phyloP scores from a whole-genome alignment of 1,284 basidiomycete genomes.

The Heterobasidion parviporum region DNA sequence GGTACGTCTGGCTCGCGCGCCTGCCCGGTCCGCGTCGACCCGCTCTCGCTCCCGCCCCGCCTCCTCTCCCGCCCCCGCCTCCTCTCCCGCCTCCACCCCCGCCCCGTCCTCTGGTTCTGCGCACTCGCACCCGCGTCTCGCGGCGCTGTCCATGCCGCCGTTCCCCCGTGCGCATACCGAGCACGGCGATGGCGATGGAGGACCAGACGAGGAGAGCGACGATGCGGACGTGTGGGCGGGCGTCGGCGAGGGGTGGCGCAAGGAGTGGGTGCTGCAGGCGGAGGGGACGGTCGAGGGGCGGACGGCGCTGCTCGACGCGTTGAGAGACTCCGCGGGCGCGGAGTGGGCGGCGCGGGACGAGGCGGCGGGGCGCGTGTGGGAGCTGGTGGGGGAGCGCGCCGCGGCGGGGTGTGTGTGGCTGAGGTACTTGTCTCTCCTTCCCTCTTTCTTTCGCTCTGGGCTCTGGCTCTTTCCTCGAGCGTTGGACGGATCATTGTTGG shows the following conservation, averaged over 20 bases:
- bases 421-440: slow-evolving; percentile 28
- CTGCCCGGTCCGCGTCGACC: slow-evolving; percentile 19
- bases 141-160: too few relatives aligned
- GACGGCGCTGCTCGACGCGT: slow-evolving; percentile 44
- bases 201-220: background rate
- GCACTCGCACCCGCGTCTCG: too few relatives aligned
- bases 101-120: too few relatives aligned
- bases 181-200: too few relatives aligned
- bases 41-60: too few relatives aligned
- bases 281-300: slow-evolving; percentile 66
- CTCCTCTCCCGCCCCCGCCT: too few relatives aligned
- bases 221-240: slow-evolving; percentile 26
- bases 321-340: slow-evolving; percentile 26
- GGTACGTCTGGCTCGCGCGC: slow-evolving; percentile 54
- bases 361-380: slow-evolving; percentile 37
- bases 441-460: too few relatives aligned
- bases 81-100: too few relatives aligned
- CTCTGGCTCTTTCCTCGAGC: too few relatives aligned
- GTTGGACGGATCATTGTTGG: too few relatives aligned
- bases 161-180: too few relatives aligned
- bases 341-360: background rate
- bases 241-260: slow-evolving; percentile 61
- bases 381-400: slow-evolving; percentile 53
- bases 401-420: slow-evolving; percentile 52
- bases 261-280: slow-evolving; percentile 68